A percentile compares a stretch with the other conserved stretches of the same genome.
phyloP scores from a whole-genome alignment of 768 basidiomycete genomes.

The Boletus subcaerulescens region DNA sequence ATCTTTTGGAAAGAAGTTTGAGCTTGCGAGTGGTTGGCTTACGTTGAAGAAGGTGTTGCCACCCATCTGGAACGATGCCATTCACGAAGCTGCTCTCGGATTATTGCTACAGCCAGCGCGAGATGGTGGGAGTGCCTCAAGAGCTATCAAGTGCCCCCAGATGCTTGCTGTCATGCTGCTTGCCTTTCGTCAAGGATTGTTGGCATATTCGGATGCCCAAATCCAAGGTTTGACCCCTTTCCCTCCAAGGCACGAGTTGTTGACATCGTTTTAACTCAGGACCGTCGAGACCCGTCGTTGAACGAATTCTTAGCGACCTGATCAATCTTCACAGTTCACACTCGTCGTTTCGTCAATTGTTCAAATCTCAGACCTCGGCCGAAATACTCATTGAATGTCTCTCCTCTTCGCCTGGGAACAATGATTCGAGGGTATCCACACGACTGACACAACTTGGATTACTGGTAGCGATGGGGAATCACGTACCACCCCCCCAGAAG shows the following conservation, averaged over 20 bases:
- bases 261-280: constrained; percentile 13
- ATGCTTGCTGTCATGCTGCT: constrained; percentile 72
- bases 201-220: constrained; percentile 26
- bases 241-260: not conserved
- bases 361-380: constrained; percentile 68
- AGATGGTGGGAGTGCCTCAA: constrained; percentile 1
- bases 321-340: constrained; percentile 66
- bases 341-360: constrained; percentile 65
- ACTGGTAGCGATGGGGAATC: constrained; percentile 62
- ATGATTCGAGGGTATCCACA: constrained; percentile 43
- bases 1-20: constrained; percentile 78
- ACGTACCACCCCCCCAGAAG: constrained; percentile 63
- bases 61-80: constrained; percentile 59
- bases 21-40: constrained; percentile 81
- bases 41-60: constrained; percentile 69
- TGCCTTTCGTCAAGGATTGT: constrained; percentile 59
- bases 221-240: constrained; percentile 11
- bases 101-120: constrained; percentile 55
- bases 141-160: constrained; percentile 54
- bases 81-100: constrained; percentile 68
- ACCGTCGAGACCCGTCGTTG: constrained; percentile 17
- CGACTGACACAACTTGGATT: constrained; percentile 70
- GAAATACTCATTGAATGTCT: constrained; percentile 66
- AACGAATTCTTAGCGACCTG: constrained; percentile 57
- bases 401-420: constrained; percentile 38